phyloP scores from a whole-genome alignment of 345 rosid species.

The Excoecaria agallocha region DNA sequence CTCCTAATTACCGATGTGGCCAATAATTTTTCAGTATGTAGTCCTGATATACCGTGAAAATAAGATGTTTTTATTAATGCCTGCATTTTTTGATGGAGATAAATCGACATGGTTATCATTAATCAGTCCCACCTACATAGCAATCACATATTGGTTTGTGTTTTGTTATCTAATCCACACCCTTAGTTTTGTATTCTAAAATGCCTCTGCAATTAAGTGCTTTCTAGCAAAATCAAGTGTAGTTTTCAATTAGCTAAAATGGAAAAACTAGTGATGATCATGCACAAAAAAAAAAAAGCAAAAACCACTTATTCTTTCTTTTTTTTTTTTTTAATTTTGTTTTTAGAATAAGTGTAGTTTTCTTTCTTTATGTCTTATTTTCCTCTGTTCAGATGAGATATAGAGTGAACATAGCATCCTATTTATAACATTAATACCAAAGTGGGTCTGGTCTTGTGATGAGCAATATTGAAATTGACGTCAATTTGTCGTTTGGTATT shows the following conservation, averaged over 20 bases:
- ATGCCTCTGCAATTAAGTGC: background rate
- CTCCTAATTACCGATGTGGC: background rate
- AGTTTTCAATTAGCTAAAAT: background rate
- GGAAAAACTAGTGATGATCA: background rate
- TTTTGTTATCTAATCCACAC: background rate
- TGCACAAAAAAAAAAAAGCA: background rate
- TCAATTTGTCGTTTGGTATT: no score
- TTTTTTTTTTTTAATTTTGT: no score
- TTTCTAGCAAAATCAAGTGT: background rate
- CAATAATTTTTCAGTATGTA: background rate
- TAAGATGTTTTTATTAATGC: background rate
- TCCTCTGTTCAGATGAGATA: no score
- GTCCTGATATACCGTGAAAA: background rate
- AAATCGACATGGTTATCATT: background rate
- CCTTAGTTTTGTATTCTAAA: no score
- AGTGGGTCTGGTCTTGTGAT: no score
- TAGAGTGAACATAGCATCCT: no score
- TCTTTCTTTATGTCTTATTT: no score
- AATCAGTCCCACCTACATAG: background rate
- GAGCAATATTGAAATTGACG: no score
- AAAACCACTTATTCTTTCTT: no score
- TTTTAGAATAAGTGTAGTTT: no score
- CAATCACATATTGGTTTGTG: background rate
- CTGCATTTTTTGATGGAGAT: background rate
- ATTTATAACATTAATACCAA: no score